These are phyloP conservation scores for Lasiosphaeriaceae sp. DNA, from an alignment of 495 filamentous ascomycete genomes.

Conservation along the genomic window DNA sequence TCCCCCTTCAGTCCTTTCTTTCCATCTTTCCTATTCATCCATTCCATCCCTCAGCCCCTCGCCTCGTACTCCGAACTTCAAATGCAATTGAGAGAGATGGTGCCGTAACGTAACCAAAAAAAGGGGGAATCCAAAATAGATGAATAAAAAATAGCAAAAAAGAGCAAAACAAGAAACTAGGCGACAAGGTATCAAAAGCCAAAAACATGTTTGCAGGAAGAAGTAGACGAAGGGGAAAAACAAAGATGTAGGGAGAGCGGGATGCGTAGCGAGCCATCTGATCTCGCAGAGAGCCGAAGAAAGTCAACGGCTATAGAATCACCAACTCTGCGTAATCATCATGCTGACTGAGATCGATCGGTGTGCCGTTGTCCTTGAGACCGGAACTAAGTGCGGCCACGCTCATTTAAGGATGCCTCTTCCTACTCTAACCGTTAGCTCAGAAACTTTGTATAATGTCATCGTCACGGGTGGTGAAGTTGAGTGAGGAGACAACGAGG, in stretches of 20 bases:
- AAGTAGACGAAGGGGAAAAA: not conserved
- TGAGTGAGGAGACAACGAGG: not conserved
- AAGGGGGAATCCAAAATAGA: conserved; percentile 4
- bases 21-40: conserved; percentile 1
- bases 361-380: not conserved
- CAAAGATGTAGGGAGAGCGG: too few species aligned
- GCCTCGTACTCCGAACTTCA: conserved; percentile 10
- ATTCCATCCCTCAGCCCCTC: conserved; percentile 15
- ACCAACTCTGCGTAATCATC: not conserved
- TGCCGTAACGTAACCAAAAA: conserved; percentile 7
- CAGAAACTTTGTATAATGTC: conserved; percentile 9
- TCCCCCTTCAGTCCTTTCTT: too few species aligned
- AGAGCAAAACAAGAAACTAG: conserved; percentile 3
- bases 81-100: not conserved
- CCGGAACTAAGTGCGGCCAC: too few species aligned
- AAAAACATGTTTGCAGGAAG: conserved; percentile 2
- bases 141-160: conserved; percentile 8
- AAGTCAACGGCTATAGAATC: not conserved
- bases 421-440: conserved; percentile 17
- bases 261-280: too few species aligned
- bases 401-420: not conserved
- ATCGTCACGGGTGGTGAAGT: not conserved
- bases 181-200: conserved; percentile 33
- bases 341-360: not conserved
- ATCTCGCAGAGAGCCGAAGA: not conserved